phyloP scores from a whole-genome alignment of 75 land plant genomes.

The Azolla pinnata region DNA sequence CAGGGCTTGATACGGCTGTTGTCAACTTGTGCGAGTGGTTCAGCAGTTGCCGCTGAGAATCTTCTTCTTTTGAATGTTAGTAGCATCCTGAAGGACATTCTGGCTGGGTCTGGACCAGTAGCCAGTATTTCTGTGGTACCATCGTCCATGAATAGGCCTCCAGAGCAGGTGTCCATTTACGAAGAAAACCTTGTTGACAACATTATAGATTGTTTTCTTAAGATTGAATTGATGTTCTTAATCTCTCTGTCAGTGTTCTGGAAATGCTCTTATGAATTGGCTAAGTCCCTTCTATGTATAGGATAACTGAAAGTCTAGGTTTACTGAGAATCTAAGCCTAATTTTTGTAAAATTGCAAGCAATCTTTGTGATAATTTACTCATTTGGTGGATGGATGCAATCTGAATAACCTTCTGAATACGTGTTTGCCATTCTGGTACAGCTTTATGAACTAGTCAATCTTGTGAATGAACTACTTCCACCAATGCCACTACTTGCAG shows the following conservation, averaged over 20 bases:
- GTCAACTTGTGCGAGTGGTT: slow-evolving; percentile 93
- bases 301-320: too few relatives aligned
- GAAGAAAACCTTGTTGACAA: background rate
- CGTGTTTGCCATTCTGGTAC: slow-evolving; percentile 6
- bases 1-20: slow-evolving; percentile 92
- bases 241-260: too few relatives aligned
- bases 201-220: too few relatives aligned
- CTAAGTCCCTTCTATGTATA: too few relatives aligned
- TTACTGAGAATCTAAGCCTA: too few relatives aligned
- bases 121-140: slow-evolving; percentile 61
- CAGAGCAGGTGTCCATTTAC: slow-evolving; percentile 59
- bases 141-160: slow-evolving; percentile 57
- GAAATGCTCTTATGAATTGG: too few relatives aligned
- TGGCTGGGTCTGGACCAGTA: slow-evolving; percentile 67
- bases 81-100: slow-evolving; percentile 72
- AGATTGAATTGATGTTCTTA: too few relatives aligned
- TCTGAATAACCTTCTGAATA: background rate
- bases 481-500: slow-evolving; percentile 49
- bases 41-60: slow-evolving; percentile 65
- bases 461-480: slow-evolving; percentile 94
- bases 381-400: too few relatives aligned
- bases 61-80: slow-evolving; percentile 70
- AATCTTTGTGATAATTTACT: too few relatives aligned
- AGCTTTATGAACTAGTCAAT: slow-evolving; percentile 87
- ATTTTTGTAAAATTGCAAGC: too few relatives aligned